phyloP scores from a whole-genome alignment of 345 rosid genomes.

The Populus deltoides region DNA sequence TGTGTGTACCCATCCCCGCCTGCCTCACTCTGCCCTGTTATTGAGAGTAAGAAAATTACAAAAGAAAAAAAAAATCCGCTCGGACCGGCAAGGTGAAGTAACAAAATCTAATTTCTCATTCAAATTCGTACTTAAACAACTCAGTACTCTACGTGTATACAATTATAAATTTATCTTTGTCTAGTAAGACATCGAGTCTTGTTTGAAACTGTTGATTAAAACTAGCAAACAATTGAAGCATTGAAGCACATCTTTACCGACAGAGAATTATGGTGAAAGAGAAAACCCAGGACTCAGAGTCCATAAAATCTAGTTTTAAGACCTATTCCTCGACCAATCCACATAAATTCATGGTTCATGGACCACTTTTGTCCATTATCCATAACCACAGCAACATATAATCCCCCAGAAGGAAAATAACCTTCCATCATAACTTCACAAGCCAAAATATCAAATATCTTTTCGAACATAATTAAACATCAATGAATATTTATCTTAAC shows the following conservation, averaged over 20 bases:
- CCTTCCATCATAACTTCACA: not conserved
- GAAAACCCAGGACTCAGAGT: not conserved
- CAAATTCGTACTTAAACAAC: not conserved
- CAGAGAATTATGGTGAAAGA: not conserved
- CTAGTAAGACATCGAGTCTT: not conserved
- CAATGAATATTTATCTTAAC: not conserved
- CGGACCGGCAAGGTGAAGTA: too few relatives aligned
- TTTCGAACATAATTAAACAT: not conserved
- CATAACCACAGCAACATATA: not conserved
- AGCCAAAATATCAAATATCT: not conserved
- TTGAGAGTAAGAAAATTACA: not conserved
- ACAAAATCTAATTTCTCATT: not conserved
- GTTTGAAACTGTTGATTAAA: not conserved
- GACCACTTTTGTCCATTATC: not conserved
- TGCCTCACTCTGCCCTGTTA: conserved; percentile 43
- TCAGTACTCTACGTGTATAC: too few relatives aligned
- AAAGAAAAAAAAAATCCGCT: not conserved
- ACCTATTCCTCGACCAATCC: not conserved
- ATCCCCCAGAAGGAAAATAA: too few relatives aligned
- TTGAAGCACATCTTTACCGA: not conserved
- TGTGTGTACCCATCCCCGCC: conserved; percentile 45
- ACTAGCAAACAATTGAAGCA: not conserved
- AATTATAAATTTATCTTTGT: not conserved
- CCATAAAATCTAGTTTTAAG: not conserved
- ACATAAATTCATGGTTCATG: not conserved